phyloP scores from a whole-genome alignment of 306 rosid genomes.

The Trifolium fragiferum region DNA sequence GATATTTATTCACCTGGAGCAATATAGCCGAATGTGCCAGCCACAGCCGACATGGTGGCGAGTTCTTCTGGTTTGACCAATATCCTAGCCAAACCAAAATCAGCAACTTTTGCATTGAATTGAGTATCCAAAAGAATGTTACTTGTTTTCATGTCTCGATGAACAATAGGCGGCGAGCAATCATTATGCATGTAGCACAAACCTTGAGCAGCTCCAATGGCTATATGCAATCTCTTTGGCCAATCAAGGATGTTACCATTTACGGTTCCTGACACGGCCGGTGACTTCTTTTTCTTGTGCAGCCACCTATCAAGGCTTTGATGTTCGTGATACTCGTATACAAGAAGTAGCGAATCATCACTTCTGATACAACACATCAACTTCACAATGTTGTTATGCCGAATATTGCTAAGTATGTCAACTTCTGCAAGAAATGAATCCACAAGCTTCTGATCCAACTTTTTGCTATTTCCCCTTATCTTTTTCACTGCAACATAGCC shows the following conservation, averaged over 20 bases:
- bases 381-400: conserved; percentile 48
- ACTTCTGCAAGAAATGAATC: conserved; percentile 46
- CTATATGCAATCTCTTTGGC: conserved; percentile 50
- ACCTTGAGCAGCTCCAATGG: conserved; percentile 50
- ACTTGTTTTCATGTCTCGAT: conserved; percentile 49
- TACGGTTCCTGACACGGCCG: background rate
- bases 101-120: conserved; percentile 53
- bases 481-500: conserved; percentile 49
- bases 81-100: conserved; percentile 46
- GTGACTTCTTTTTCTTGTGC: conserved; percentile 31
- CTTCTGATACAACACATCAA: conserved; percentile 47
- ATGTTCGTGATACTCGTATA: conserved; percentile 43
- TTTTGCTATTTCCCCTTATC: conserved; percentile 35
- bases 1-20: conserved; percentile 43
- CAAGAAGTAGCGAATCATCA: conserved; percentile 46
- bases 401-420: conserved; percentile 42
- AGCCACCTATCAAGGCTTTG: conserved; percentile 47
- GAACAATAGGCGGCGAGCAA: conserved; percentile 47
- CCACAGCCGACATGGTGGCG: conserved; percentile 46
- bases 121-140: conserved; percentile 49
- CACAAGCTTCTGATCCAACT: conserved; percentile 41
- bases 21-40: conserved; percentile 49
- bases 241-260: conserved; percentile 37
- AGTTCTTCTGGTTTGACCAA: conserved; percentile 42
- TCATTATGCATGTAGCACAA: conserved; percentile 50